phyloP scores from a whole-genome alignment of 257 asterid genomes.

The Nicotiana obtusifolia region DNA sequence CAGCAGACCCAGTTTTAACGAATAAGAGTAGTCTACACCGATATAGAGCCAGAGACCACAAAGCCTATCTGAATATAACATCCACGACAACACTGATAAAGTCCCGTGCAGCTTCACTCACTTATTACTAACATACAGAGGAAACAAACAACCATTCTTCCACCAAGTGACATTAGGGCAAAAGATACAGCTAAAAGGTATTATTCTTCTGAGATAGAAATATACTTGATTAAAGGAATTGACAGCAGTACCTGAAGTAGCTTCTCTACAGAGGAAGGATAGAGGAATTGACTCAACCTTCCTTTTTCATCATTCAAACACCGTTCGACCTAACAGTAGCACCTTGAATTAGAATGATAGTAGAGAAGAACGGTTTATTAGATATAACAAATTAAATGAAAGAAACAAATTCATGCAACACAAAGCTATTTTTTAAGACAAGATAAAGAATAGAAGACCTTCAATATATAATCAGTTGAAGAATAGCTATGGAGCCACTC shows the following conservation, averaged over 20 bases:
- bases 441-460: constrained; percentile 7
- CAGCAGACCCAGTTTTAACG: no score
- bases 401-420: background rate
- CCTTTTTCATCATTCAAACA: constrained; percentile 16
- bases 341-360: background rate
- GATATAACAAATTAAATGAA: background rate
- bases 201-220: background rate
- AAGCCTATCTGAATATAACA: no score
- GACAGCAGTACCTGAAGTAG: constrained; percentile 11
- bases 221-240: background rate
- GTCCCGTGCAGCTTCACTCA: background rate
- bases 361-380: background rate
- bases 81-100: background rate
- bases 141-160: background rate
- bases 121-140: background rate
- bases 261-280: constrained; percentile 18
- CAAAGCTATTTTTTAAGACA: background rate
- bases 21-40: no score
- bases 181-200: background rate
- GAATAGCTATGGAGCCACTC: constrained; percentile 21
- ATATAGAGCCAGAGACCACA: no score
- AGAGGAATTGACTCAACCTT: constrained; percentile 6
- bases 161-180: background rate
- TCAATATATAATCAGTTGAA: constrained; percentile 11
- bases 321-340: constrained; percentile 10